phyloP scores from a whole-genome alignment of 768 basidiomycete genomes.

The Clavaria fumosa region DNA sequence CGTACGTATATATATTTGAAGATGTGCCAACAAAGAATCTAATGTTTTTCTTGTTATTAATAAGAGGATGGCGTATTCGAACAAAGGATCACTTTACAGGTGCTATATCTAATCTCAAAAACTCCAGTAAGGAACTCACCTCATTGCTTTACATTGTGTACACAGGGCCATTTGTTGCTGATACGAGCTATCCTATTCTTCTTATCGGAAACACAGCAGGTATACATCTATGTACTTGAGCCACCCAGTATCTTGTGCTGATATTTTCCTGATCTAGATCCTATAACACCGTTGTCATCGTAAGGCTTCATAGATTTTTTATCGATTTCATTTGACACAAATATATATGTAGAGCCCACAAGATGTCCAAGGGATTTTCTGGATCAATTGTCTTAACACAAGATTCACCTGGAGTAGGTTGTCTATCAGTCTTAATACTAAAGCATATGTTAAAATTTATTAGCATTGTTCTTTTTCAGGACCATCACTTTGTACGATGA shows the following conservation, averaged over 20 bases:
- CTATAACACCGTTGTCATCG: conserved; percentile 10
- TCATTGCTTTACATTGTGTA: not conserved
- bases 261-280: conserved; percentile 7
- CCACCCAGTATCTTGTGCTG: not conserved
- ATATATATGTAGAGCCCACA: conserved; percentile 22
- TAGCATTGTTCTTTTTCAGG: conserved; percentile 13
- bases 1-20: conserved; percentile 9
- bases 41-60: not conserved
- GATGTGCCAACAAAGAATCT: not conserved
- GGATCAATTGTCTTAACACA: conserved; percentile 28
- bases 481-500: conserved; percentile 14
- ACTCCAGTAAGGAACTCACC: too few relatives aligned
- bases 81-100: conserved; percentile 14
- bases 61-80: conserved; percentile 18
- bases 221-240: conserved; percentile 7
- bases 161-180: conserved; percentile 21
- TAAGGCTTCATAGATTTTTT: not conserved
- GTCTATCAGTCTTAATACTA: conserved; percentile 1
- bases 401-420: conserved; percentile 25
- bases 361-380: conserved; percentile 22
- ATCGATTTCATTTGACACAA: not conserved
- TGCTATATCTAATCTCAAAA: too few relatives aligned
- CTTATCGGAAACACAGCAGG: conserved; percentile 28
- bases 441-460: not conserved
- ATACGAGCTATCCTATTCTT: conserved; percentile 26